Evolutionary conservation across 305 asterid genomes (phyloP), one percentile per base, ranked within the genome.

Genomic region (Caryopteris hybrid): DNA sequence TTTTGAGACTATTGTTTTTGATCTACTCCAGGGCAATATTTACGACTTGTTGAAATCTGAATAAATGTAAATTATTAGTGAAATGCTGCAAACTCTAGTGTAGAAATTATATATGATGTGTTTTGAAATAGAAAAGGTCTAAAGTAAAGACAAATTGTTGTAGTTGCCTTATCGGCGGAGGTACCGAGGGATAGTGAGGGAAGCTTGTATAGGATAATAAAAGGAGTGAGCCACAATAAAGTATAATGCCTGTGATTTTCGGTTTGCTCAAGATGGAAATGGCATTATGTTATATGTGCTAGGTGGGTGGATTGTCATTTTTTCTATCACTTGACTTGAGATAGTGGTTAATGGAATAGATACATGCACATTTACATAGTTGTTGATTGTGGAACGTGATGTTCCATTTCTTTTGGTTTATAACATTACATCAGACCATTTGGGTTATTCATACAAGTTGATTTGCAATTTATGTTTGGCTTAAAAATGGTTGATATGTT

Each of bases 141-240:
- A n/a, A 25, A 10, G 60, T 33, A 22, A 46, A 29, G 27, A 45
- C n/a, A 29, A 31, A 38, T 48, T 33, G 5, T 31, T 36, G 55
- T 57, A 36, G 38, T 6, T 69, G 31, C 33, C 42, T 61, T 62
- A 54, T 17, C 27, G 58, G 48, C 25, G 50, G 48, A 29, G 66
- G 45, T 38, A 33, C 29, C 47, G 39, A 59, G 46, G 72, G 47
- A 48, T 42, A 39, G 14, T 23, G 20, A 38, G 53, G 33, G 42
- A 66, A 52, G 46, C 46, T 50, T 50, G 20, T 38, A 29, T 31
- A 46, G 46, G 23, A 18, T 18, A 45, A 66, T 48, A 50, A 21
- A 61, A 48, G 57, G 46, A 23, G 65, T 31, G 27, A 33, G 43
- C 69, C 53, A 20, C 48, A 68, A 58, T 56, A 71, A 61, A 60